Conservation (phyloP, 192 early-diverging fungal species). For the Phlyctochytrium bullatum region DNA sequence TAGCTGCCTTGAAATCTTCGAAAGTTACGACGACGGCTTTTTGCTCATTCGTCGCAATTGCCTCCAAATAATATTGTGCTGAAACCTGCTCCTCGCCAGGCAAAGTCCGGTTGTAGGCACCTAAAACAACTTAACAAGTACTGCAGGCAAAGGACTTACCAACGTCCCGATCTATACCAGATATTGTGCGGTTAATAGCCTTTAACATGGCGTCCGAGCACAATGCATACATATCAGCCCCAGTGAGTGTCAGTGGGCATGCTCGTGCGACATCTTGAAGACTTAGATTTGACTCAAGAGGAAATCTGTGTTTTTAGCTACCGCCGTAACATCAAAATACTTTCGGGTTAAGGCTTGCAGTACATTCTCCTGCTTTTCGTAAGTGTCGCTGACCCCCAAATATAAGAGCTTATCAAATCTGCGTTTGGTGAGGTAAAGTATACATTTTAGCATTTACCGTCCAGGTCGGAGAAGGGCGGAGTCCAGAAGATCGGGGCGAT, state of each 20-base stretch:
- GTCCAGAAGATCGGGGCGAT: constrained; percentile 95
- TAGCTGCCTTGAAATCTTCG: constrained; percentile 80
- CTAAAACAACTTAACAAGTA: constrained; percentile 1
- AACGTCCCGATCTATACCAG: constrained; percentile 60
- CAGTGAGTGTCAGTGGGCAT: constrained; percentile 92
- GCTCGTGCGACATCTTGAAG: constrained; percentile 71
- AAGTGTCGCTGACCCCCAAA: constrained; percentile 88
- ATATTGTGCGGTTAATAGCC: constrained; percentile 88
- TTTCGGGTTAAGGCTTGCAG: constrained; percentile 93
- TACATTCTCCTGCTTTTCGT: constrained; percentile 83
- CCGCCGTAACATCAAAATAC: too few species aligned
- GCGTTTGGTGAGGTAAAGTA: too few species aligned
- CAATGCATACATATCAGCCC: constrained; percentile 97
- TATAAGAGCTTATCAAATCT: constrained; percentile 97
- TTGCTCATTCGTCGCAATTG: constrained; percentile 66
- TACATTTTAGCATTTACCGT: constrained; percentile 52
- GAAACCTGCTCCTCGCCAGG: constrained; percentile 25
- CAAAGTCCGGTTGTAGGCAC: constrained; percentile 3
- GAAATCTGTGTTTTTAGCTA: too few species aligned
- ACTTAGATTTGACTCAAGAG: constrained; percentile 75
- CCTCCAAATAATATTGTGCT: constrained; percentile 88
- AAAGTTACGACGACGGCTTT: constrained; percentile 73
- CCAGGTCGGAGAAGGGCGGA: constrained; percentile 92
- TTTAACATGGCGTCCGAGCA: constrained; percentile 97
- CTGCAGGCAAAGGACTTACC: constrained; percentile 31